These are phyloP conservation scores for Citrus maxima DNA, from an alignment of 345 rosid species.

Conservation along the genomic window DNA sequence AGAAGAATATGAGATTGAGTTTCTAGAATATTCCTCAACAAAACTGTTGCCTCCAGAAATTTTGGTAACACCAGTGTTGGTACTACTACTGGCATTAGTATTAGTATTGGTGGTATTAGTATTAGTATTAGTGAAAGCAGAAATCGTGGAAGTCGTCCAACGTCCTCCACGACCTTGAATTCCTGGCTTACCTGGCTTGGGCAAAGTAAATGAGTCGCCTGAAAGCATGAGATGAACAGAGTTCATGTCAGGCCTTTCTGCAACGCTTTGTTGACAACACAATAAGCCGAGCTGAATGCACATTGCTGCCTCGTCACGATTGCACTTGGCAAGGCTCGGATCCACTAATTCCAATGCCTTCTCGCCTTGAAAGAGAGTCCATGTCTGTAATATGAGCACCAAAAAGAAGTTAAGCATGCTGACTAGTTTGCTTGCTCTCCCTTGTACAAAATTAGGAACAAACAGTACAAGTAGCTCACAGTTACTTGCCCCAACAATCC, in stretches of 20 bases:
- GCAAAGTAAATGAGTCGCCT: constrained; percentile 75
- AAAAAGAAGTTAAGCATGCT: neutral
- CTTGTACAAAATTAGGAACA: neutral
- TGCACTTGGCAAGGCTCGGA: constrained; percentile 48
- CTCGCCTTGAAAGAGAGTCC: constrained; percentile 57
- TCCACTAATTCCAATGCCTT: constrained; percentile 65
- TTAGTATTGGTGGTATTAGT: constrained; percentile 36
- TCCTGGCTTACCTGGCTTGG: constrained; percentile 78
- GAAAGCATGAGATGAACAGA: constrained; percentile 78
- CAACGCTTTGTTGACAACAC: constrained; percentile 65
- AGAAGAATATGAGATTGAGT: constrained; percentile 76
- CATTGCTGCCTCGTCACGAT: constrained; percentile 70
- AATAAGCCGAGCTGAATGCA: constrained; percentile 76
- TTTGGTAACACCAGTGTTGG: constrained; percentile 32
- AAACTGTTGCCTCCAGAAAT: constrained; percentile 46
- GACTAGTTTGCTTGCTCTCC: neutral
- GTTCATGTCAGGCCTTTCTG: constrained; percentile 81
- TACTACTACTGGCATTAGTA: constrained; percentile 28
- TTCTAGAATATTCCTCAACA: constrained; percentile 75
- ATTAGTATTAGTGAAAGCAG: constrained; percentile 34
- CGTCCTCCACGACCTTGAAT: constrained; percentile 56
- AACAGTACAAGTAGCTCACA: neutral
- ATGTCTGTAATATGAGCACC: constrained; percentile 41
- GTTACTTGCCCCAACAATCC: neutral
- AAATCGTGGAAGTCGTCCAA: constrained; percentile 39